Conservation (phyloP, 1,139 yeast genomes). For the Suhomyces bribrorum region DNA sequence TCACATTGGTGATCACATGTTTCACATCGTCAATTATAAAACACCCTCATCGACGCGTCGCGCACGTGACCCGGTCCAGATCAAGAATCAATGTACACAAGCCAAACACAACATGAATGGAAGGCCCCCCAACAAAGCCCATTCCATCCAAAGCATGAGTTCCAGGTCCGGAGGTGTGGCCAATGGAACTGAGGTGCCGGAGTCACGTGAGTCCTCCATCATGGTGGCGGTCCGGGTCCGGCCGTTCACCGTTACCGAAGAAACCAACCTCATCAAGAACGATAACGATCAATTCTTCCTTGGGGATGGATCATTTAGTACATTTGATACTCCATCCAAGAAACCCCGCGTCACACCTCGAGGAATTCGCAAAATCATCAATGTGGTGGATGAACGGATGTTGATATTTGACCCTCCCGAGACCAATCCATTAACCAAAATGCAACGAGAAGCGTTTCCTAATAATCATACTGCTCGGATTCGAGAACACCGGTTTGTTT, state of each 20-base stretch:
- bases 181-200: not conserved
- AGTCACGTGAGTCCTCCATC: slow-evolving; percentile 59
- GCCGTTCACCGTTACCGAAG: slow-evolving; percentile 71
- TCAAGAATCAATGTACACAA: not conserved
- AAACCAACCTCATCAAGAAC: slow-evolving; percentile 40
- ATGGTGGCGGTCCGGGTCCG: slow-evolving; percentile 81
- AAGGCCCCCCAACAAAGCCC: not conserved
- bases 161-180: not conserved
- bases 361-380: slow-evolving; percentile 70
- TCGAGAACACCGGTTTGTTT: slow-evolving; percentile 78
- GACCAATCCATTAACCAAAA: slow-evolving; percentile 61
- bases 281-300: slow-evolving; percentile 45
- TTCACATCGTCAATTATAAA: no score
- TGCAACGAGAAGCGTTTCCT: slow-evolving; percentile 63
- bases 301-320: slow-evolving; percentile 57
- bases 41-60: no score
- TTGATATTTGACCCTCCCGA: slow-evolving; percentile 87
- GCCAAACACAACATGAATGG: not conserved
- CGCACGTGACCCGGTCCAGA: not conserved
- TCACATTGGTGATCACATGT: no score
- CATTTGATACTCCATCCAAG: slow-evolving; percentile 13
- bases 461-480: slow-evolving; percentile 47
- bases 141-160: not conserved
- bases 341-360: slow-evolving; percentile 32
- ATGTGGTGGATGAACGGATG: slow-evolving; percentile 88